A percentile compares a stretch with the other conserved stretches of the same genome.
phyloP scores from a whole-genome alignment of 1,284 basidiomycete genomes.

The Leccinum insigne region DNA sequence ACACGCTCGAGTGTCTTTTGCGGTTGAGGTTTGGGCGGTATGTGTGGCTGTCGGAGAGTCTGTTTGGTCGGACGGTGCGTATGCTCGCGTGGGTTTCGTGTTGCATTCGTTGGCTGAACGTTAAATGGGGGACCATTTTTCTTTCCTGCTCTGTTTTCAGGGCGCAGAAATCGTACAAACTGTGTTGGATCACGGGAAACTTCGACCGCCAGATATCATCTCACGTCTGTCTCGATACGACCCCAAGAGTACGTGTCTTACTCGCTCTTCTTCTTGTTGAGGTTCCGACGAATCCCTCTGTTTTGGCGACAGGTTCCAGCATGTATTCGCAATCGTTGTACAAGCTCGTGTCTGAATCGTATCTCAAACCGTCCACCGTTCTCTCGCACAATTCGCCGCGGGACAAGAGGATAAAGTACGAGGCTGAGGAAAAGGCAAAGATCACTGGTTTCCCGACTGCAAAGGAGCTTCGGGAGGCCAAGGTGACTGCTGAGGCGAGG shows the following conservation, averaged over 20 bases:
- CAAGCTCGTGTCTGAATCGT: conserved; percentile 62
- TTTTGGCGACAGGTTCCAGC: conserved; percentile 41
- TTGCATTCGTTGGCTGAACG: neutral
- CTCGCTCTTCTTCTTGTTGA: neutral
- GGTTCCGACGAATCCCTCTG: neutral
- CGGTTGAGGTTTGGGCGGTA: conserved; percentile 80
- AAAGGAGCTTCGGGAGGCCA: conserved; percentile 69
- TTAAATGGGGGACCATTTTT: neutral
- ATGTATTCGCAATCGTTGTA: conserved; percentile 60
- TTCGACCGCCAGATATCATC: conserved; percentile 75
- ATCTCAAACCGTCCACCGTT: conserved; percentile 72
- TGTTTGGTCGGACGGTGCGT: conserved; percentile 72
- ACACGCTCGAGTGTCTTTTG: conserved; percentile 77
- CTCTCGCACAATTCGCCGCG: conserved; percentile 73
- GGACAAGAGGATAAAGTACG: conserved; percentile 75
- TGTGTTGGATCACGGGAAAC: conserved; percentile 85
- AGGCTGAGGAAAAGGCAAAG: conserved; percentile 71
- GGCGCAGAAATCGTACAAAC: conserved; percentile 73
- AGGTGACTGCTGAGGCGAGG: conserved; percentile 59
- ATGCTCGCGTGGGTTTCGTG: neutral
- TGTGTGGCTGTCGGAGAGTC: conserved; percentile 69
- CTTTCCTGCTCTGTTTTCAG: conserved; percentile 38
- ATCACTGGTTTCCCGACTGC: conserved; percentile 73
- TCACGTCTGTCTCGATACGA: conserved; percentile 51
- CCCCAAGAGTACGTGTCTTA: conserved; percentile 52